These are phyloP conservation scores for Diaporthe ampelina DNA, from an alignment of 2,329 filamentous ascomycete species.

Conservation along the genomic window DNA sequence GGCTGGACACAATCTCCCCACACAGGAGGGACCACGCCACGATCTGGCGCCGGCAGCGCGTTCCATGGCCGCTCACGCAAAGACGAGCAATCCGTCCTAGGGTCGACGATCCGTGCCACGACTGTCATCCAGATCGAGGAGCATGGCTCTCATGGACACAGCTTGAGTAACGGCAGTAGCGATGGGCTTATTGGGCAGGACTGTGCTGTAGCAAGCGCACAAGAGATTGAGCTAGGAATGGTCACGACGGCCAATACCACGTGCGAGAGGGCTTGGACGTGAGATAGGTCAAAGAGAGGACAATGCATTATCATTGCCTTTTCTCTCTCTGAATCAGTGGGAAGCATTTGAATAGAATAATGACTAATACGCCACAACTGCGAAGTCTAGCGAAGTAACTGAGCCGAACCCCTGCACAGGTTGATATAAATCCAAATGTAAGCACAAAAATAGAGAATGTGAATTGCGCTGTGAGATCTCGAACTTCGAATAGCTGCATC, in stretches of 20 bases:
- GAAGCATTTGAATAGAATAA: neutral
- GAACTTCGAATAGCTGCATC: no score
- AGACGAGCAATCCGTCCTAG: neutral
- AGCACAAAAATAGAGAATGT: no score
- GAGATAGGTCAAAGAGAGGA: neutral
- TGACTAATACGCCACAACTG: no score
- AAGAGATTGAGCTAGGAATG: constrained; percentile 27
- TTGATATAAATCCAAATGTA: no score
- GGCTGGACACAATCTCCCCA: neutral
- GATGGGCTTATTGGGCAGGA: neutral
- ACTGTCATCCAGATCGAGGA: constrained; percentile 25
- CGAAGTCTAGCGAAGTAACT: no score
- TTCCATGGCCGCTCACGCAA: neutral
- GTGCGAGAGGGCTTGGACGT: constrained; percentile 27
- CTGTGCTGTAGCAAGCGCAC: neutral
- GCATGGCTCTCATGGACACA: constrained; percentile 12
- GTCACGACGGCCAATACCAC: neutral
- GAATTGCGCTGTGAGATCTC: no score
- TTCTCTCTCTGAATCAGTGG: neutral
- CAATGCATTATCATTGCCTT: neutral
- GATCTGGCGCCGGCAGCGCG: neutral
- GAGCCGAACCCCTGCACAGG: no score
- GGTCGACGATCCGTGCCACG: constrained; percentile 19
- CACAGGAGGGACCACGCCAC: neutral
- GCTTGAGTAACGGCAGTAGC: neutral